Base-by-base conservation (phyloP, 1,284 basidiomycete species). In the Boletus semigastroideus region DNA sequence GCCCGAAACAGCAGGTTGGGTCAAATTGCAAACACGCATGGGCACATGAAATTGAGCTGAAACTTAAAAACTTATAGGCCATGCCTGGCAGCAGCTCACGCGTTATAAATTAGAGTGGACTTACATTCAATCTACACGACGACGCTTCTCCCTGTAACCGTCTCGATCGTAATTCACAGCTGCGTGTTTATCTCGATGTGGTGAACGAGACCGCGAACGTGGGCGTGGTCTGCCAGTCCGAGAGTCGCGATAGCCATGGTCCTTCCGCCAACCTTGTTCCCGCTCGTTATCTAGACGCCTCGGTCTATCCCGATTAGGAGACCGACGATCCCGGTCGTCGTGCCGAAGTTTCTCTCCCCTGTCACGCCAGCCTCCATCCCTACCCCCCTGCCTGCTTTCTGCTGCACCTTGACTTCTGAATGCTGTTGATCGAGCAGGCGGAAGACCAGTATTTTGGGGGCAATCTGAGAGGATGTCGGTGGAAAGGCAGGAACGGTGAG, bases 381-480 rank as follows among this genome's bases (percentile, higher is more conserved):
- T 59, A 14, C 71, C 68, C 5, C 74, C 74, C 72, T 73, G 76
- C 56, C 73, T 71, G 51, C 74, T 70, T 49, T 73, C 61, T 40
- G 72, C 69, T 33, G 70, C 63, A 10, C 72, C 73, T 60, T 83
- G 84, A 1, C 79, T 70, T 20, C 79, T 78, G 10, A 78, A 77
- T 25, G 73, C 74, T 19, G 64, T 54, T 30, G 58, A 57, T 47
- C 77, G 70, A 40, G 63, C 72, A 17, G 75, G 72, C 17, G 75
- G 64, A 11, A 74, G 70, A 28, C 80, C 78, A n/a, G 72, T 76
- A 55, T 83, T 84, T 69, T 90, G 82, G 14, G 88, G 89, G 65
- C 88, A 91, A 62, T 90, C 88, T 90, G 27, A 13, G 28, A 30
- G 42, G 30, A 10, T 22, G 12, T 59, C 19, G 55, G 54, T 51